Percentiles rank a stretch among this genome's conserved stretches.
Conservation (phyloP, 192 early-diverging fungal species). For the Dissophora globulifera region DNA sequence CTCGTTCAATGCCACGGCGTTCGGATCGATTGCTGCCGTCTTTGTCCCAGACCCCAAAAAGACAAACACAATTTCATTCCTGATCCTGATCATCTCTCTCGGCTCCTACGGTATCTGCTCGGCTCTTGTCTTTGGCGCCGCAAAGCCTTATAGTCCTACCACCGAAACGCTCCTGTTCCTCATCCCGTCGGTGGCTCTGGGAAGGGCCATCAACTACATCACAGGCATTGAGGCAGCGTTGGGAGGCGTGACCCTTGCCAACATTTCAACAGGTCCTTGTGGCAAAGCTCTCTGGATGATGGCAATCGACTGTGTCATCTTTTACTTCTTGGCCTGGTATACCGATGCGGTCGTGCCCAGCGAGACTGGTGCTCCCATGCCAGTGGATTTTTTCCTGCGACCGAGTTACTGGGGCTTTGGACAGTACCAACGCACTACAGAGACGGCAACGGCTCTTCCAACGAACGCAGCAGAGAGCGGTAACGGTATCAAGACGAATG, state of each 20-base stretch:
- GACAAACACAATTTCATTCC: slow-evolving; percentile 25
- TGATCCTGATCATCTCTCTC: slow-evolving; percentile 27
- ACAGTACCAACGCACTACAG: slow-evolving; percentile 7
- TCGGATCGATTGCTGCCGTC: slow-evolving; percentile 44
- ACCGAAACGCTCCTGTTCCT: slow-evolving; percentile 39
- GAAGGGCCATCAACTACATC: slow-evolving; percentile 51
- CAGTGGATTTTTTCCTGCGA: slow-evolving; percentile 55
- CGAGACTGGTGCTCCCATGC: slow-evolving; percentile 41
- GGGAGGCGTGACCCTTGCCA: slow-evolving; percentile 43
- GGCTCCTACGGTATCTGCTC: slow-evolving; percentile 31
- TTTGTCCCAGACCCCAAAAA: slow-evolving; percentile 49
- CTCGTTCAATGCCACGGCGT: slow-evolving; percentile 39
- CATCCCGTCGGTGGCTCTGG: slow-evolving; percentile 45
- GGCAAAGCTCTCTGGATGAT: slow-evolving; percentile 47
- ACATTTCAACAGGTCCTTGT: slow-evolving; percentile 26
- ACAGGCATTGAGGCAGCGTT: slow-evolving; percentile 38
- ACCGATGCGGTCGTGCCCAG: slow-evolving; percentile 56
- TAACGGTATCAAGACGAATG: neutral
- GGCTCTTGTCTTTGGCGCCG: slow-evolving; percentile 40
- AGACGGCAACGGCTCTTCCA: neutral
- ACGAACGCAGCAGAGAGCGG: neutral
- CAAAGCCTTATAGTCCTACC: slow-evolving; percentile 1
- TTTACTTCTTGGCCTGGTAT: slow-evolving; percentile 60
- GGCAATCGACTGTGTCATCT: slow-evolving; percentile 48
- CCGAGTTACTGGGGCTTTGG: slow-evolving; percentile 55